phyloP scores from a whole-genome alignment of 345 rosid genomes.

The Bruguiera gymnorhiza region DNA sequence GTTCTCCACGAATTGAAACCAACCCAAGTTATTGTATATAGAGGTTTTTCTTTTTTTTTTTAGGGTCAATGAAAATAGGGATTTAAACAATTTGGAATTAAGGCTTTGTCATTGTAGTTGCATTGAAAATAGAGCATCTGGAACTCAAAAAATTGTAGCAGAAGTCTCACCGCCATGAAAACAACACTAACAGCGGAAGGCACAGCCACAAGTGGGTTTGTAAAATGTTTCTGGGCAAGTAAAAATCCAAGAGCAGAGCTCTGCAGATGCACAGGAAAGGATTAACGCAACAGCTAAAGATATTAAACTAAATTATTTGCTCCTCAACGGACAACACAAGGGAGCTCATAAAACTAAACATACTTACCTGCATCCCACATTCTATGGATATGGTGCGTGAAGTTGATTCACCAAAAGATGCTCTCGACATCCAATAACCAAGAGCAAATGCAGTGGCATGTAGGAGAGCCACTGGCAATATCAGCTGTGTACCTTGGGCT shows the following conservation, averaged over 20 bases:
- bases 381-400: slow-evolving; percentile 97
- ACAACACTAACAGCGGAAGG: slow-evolving; percentile 99
- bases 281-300: neutral
- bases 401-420: slow-evolving; percentile 92
- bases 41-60: no score
- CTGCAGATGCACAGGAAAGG: slow-evolving; percentile 34
- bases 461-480: slow-evolving; percentile 78
- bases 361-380: slow-evolving; percentile 88
- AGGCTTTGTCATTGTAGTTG: no score
- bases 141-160: neutral
- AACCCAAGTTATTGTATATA: no score
- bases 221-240: slow-evolving; percentile 91
- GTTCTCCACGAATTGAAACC: neutral
- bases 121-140: neutral
- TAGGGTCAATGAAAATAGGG: no score
- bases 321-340: neutral
- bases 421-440: slow-evolving; percentile 78
- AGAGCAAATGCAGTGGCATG: slow-evolving; percentile 81
- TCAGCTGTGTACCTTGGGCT: slow-evolving; percentile 83
- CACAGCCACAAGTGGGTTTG: slow-evolving; percentile 88
- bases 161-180: slow-evolving; percentile 81
- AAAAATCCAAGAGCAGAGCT: slow-evolving; percentile 96
- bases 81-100: no score
- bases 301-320: neutral
- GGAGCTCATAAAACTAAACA: neutral